Base-by-base conservation (phyloP, 208 protist genomes). In the Acanthamoeba divionensis region DNA sequence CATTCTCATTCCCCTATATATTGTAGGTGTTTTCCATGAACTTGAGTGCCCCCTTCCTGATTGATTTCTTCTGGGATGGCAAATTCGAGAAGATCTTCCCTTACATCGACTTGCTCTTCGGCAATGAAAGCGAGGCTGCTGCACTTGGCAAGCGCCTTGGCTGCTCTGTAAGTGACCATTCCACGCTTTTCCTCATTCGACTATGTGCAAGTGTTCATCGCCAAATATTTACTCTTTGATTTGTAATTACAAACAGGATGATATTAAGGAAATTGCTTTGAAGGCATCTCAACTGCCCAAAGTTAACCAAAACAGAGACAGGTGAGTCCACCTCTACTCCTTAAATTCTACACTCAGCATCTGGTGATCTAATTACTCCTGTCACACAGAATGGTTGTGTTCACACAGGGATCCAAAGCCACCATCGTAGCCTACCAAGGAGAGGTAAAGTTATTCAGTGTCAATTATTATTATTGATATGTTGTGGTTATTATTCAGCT, bases 41-140 rank as follows among this genome's bases (percentile, higher is more conserved):
- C 95, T 94, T 99, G 24, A 97, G 97, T 18, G 98, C 98, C 0
- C 96, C 97, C 6, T 99, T 99, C 94, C 93, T 99, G 62, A 92
- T 97, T 44, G 93, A 98, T 89, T 98, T 98, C 95, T 99, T 99
- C 95, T 96, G 92, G 21, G 96, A 98, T 24, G 73, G 73, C 38
- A 88, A 94, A 79, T 93, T 99, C n/a, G 55, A 95, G 29, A 79
- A 95, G 82, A 93, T 96, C 0, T 82, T 97, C 26, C 97, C 97
- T 45, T 98, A 98, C 93, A 91, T 96, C 18, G 98, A 99, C 92
- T 92, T 98, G 66, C 77, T 99, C 60, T 98, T 99, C 85, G 94
- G 95, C 88, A 99, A 99, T 93, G 98, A 99, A 88, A 90, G 95
- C 69, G 98, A 99, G 96, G 98, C 97, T 4, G 92, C 90, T 21